Conservation (phyloP, 2,329 filamentous ascomycete species). For the Zymoseptoria ardabiliae region DNA sequence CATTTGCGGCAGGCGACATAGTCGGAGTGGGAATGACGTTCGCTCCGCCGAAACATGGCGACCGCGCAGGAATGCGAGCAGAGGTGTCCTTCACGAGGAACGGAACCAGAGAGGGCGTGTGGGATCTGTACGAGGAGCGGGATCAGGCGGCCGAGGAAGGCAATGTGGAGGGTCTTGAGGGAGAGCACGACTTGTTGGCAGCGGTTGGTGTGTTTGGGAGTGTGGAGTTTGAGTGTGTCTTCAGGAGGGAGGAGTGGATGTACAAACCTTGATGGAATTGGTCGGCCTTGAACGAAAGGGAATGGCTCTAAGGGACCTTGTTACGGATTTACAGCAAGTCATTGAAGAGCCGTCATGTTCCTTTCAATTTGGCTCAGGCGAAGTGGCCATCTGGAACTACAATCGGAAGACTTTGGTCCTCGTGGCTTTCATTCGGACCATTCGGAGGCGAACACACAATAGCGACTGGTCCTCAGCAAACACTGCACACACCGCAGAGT, state of each 20-base stretch:
- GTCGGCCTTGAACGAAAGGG: no score
- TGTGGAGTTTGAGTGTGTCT: constrained; percentile 58
- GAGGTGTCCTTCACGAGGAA: constrained; percentile 66
- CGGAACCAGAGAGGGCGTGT: constrained; percentile 52
- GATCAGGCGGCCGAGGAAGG: constrained; percentile 57
- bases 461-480: no score
- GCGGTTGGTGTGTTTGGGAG: constrained; percentile 63
- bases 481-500: no score
- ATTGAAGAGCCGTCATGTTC: neutral
- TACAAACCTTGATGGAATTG: constrained; percentile 19
- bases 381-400: neutral
- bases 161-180: constrained; percentile 55
- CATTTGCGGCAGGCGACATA: constrained; percentile 59
- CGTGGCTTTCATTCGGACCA: neutral
- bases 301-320: neutral
- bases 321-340: neutral
- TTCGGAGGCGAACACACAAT: neutral
- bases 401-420: neutral
- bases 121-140: constrained; percentile 69
- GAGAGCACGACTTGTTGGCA: constrained; percentile 58
- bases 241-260: constrained; percentile 26
- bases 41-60: constrained; percentile 17
- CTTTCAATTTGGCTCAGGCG: neutral
- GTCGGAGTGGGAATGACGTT: constrained; percentile 67
- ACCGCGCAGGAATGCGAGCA: constrained; percentile 36